phyloP scores from a whole-genome alignment of 2,329 filamentous ascomycete species.

The Clathrospora elynae region DNA sequence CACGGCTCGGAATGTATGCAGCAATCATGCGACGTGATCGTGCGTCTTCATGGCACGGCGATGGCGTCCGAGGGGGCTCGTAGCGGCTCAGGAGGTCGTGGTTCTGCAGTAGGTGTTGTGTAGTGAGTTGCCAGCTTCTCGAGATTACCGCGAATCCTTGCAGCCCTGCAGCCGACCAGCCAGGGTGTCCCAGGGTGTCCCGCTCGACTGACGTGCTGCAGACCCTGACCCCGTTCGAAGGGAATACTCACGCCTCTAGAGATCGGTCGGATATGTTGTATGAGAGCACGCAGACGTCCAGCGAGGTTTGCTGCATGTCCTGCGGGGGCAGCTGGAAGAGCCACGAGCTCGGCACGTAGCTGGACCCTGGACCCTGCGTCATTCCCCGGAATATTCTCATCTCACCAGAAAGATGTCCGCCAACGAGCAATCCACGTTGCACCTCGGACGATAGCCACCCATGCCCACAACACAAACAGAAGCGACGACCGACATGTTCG shows the following conservation, averaged over 20 bases:
- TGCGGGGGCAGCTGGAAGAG: too few relatives aligned
- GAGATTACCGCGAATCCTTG: constrained; percentile 38
- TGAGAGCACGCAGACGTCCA: background rate
- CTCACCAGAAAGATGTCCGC: background rate
- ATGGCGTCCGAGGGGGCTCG: constrained; percentile 2
- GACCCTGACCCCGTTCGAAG: constrained; percentile 7
- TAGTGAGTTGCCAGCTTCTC: constrained; percentile 25
- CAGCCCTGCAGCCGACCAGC: constrained; percentile 14
- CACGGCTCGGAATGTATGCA: constrained; percentile 16
- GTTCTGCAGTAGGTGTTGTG: constrained; percentile 24
- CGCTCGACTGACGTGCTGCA: constrained; percentile 9
- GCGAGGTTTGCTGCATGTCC: background rate
- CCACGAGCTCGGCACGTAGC: too few relatives aligned
- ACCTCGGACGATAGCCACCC: background rate
- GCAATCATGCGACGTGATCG: constrained; percentile 29
- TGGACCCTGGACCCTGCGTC: constrained; percentile 22
- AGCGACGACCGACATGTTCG: constrained; percentile 62
- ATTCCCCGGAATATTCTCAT: constrained; percentile 6
- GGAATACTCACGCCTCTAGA: constrained; percentile 1
- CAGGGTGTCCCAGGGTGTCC: constrained; percentile 7
- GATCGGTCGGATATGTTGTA: background rate
- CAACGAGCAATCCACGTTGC: constrained; percentile 2
- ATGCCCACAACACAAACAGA: constrained; percentile 30
- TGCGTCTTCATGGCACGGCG: constrained; percentile 41
- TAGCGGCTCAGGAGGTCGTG: constrained; percentile 32